Base-by-base conservation (phyloP, 371 early-diverging fungal species). In the Aphelidium insulamus region DNA sequence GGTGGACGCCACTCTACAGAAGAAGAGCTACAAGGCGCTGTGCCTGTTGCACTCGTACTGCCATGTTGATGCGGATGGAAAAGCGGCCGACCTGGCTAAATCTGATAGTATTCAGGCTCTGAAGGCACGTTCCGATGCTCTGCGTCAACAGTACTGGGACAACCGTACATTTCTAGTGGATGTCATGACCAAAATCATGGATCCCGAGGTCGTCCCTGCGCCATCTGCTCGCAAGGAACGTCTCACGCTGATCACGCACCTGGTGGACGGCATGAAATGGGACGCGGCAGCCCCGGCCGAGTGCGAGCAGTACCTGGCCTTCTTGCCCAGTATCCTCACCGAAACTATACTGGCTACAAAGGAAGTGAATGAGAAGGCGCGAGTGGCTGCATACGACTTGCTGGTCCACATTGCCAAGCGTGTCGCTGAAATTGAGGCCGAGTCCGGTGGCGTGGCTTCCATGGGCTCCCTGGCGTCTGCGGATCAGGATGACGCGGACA, bases 331-430 rank as follows among this genome's bases (percentile, higher is more conserved):
- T 21, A 59, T 79, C 28, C 46, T 88, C 23, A 74, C 87, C 3
- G 97, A 92, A 51, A 80, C 71, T 17, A 85, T 95, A 26, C 52
- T 91, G 19, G 68, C 74, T 19, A 77, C 85, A 30, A 92, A 95
- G 59, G 97, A 92, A 37, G 68, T 68, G 20, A 86, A 74, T 36
- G 88, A 91, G 55, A 77, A 78, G 47, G 68, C 82, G 0, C 75
- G 97, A 25, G 50, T 50, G 31, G 56, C 68, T 14, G 82, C 88
- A 1, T 91, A 76, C 48, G 77, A 78, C 9, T 64, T 80, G 8
- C 54, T 90, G 31, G 75, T 88, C 0, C 54, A 62, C 2, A 81
- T 95, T 78, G 92, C 78, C 6, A 48, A 66, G 34, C 74, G 70
- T 43, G 90, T 91, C 90, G n/a, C n/a, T n/a, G n/a, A n/a, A n/a